Conservation (phyloP, 2,329 filamentous ascomycete species). For the Fragosphaeria purpurea region DNA sequence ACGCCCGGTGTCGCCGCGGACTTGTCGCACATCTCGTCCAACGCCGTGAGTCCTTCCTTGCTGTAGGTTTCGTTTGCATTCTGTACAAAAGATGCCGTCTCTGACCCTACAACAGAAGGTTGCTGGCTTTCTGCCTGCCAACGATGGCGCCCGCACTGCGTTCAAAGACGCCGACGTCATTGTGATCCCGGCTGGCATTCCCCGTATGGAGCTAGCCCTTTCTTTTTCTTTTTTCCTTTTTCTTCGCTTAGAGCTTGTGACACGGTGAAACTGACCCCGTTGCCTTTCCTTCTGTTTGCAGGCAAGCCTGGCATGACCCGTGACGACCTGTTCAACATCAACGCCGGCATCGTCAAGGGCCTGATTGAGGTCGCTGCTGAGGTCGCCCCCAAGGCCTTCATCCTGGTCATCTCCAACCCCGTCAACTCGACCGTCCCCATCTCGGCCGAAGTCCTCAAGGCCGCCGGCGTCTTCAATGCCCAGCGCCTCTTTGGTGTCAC, state of each 20-base stretch:
- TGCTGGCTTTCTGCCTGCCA: constrained; percentile 75
- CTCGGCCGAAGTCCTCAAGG: constrained; percentile 92
- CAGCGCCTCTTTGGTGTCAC: constrained; percentile 97
- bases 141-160: constrained; percentile 76
- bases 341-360: constrained; percentile 93
- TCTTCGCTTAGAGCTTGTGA: background rate
- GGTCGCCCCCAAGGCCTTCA: constrained; percentile 82
- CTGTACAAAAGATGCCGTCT: no score
- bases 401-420: constrained; percentile 97
- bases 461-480: constrained; percentile 84
- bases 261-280: no score
- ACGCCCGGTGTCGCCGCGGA: constrained; percentile 92
- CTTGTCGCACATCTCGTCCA: constrained; percentile 91
- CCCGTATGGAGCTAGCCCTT: constrained; percentile 51
- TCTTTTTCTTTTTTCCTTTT: constrained; percentile 3
- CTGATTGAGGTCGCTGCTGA: constrained; percentile 83
- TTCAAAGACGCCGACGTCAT: constrained; percentile 92
- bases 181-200: constrained; percentile 95
- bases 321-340: constrained; percentile 99
- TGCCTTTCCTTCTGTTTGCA: constrained; percentile 24
- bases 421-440: constrained; percentile 99
- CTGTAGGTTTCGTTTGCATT: background rate
- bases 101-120: constrained; percentile 50
- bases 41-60: constrained; percentile 48
- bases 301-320: constrained; percentile 99